These are phyloP conservation scores for Magnusiomyces paraingens DNA, from an alignment of 1,139 yeast genomes.

Conservation along the genomic window DNA sequence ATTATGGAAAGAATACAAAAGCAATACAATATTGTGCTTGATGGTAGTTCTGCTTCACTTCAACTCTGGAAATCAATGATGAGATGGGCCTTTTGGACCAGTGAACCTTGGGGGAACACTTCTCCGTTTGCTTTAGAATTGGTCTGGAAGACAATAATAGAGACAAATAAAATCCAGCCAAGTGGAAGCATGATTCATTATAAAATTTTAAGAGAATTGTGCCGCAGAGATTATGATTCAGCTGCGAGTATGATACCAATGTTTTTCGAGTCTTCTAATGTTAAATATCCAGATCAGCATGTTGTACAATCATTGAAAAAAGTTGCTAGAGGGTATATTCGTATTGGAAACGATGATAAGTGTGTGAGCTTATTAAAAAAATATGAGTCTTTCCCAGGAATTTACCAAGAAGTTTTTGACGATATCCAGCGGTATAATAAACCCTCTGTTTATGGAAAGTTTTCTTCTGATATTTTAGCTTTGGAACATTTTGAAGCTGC, in stretches of 20 bases:
- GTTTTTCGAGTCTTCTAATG: not conserved
- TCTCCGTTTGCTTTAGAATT: slow-evolving; percentile 22
- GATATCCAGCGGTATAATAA: not conserved
- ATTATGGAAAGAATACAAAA: slow-evolving; percentile 22
- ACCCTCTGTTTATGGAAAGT: not conserved
- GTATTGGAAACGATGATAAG: not conserved
- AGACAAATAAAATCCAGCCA: slow-evolving; percentile 14
- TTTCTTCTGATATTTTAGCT: not conserved
- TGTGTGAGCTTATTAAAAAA: not conserved
- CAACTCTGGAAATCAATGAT: slow-evolving; percentile 28
- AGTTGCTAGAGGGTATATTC: slow-evolving; percentile 1
- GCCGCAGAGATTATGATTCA: slow-evolving; percentile 3
- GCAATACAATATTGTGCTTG: slow-evolving; percentile 23
- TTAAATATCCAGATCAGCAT: not conserved
- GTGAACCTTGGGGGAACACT: slow-evolving; percentile 25
- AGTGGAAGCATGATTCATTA: slow-evolving; percentile 13
- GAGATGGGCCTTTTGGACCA: slow-evolving; percentile 24
- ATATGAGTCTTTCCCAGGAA: not conserved
- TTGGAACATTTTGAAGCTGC: not conserved
- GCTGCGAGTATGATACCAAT: slow-evolving; percentile 4
- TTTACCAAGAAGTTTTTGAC: not conserved
- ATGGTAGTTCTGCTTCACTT: slow-evolving; percentile 17
- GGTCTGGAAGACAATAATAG: slow-evolving; percentile 24
- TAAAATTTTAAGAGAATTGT: slow-evolving; percentile 1
- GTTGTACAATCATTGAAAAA: not conserved